These are phyloP conservation scores for Claviceps digitariae DNA, from an alignment of 2,329 filamentous ascomycete genomes.

Conservation along the genomic window DNA sequence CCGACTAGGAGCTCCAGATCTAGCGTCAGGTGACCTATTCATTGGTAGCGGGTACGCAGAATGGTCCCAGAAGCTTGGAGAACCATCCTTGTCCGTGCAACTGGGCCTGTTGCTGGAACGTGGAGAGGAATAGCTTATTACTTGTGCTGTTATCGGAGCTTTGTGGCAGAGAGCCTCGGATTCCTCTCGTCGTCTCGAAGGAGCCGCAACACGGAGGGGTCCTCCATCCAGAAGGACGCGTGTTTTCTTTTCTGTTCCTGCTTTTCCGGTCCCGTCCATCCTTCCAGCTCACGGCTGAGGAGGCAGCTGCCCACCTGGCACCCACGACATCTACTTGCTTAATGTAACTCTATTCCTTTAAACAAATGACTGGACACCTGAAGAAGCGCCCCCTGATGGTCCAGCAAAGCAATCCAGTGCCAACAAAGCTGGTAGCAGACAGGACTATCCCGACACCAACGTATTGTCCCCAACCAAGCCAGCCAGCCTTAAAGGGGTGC, in stretches of 20 bases:
- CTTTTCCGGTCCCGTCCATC: background rate
- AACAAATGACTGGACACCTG: background rate
- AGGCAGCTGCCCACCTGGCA: background rate
- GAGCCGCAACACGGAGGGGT: background rate
- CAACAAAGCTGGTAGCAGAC: background rate
- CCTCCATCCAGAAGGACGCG: background rate
- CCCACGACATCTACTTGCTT: background rate
- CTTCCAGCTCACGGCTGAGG: background rate
- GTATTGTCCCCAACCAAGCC: background rate
- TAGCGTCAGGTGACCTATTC: background rate
- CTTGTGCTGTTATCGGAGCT: slow-evolving; percentile 3
- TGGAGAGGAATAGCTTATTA: background rate
- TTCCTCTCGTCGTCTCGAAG: background rate
- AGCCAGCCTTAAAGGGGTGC: background rate
- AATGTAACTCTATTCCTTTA: background rate
- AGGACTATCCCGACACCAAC: background rate
- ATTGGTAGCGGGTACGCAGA: background rate
- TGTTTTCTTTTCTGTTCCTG: background rate
- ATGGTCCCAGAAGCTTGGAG: background rate
- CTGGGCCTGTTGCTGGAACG: background rate
- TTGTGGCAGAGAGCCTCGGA: background rate
- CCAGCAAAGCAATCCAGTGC: too few relatives aligned
- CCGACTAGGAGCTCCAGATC: background rate
- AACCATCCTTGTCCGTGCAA: background rate
- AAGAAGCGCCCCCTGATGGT: background rate